Evolutionary conservation across 2,329 filamentous ascomycete species (phyloP), one percentile per base, ranked within the genome.

Genomic region (Colletotrichum lini): DNA sequence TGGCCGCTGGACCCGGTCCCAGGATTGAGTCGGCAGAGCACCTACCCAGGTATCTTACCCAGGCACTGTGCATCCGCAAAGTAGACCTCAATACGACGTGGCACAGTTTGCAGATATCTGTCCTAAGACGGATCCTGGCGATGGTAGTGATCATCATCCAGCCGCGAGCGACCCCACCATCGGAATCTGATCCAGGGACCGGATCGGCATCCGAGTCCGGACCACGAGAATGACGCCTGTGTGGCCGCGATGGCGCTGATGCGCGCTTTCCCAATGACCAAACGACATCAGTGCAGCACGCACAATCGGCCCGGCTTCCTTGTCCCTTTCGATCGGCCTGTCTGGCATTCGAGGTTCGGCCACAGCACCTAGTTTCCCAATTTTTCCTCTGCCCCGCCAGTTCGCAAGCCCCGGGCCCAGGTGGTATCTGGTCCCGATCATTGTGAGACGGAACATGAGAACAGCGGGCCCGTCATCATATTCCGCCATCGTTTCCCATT

Each of bases 401-500:
- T 63, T 71, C 65, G 65, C 57, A 71, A 71, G 68, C 68, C 68
- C 68, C 65, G 65, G 62, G 18, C 23, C 57, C 50, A 21, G 65
- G 65, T 62, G 52, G 57, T 53, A 68, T 63, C 50, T 49, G 45
- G 58, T 63, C 52, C 68, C 64, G 52, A 67, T 62, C 52, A 62
- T 26, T 52, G 58, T 63, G 52, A 71, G 65, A 68, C 57, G 58
- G 58, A 68, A 68, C 64, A 71, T 63, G 52, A 58, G 61, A 67
- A 62, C 44, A 67, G 50, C 68, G 63, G 50, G 50, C 49, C 63
- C 56, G 23, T 61, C 57, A 50, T 62, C 35, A 61, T 50, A 66
- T 38, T 56, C 49, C 57, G 50, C 50, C 64, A 53, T 57, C 45
- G 62, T 57, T 38, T 23, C 40, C n/a, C 52, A 63, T 68, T 63